phyloP scores from a whole-genome alignment of 1,139 yeast species.

The Saccharomyces pastorianus region DNA sequence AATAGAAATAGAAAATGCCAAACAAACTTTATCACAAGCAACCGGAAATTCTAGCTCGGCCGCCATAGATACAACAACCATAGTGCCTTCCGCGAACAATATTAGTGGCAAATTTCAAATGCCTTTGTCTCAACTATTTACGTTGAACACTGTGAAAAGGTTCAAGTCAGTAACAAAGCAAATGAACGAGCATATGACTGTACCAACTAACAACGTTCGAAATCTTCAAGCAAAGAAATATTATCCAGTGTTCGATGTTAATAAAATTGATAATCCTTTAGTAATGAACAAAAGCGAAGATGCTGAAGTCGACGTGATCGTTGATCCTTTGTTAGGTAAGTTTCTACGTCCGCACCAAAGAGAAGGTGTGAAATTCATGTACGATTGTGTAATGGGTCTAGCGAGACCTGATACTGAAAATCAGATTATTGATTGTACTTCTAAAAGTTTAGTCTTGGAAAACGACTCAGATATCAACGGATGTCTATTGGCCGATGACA shows the following conservation, averaged over 20 bases:
- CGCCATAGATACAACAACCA: not conserved
- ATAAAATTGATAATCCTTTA: slow-evolving; percentile 35
- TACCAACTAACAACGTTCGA: not conserved
- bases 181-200: slow-evolving; percentile 7
- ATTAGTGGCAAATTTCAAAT: slow-evolving; percentile 1
- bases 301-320: slow-evolving; percentile 47
- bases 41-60: not conserved
- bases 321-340: slow-evolving; percentile 57
- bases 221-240: slow-evolving; percentile 9
- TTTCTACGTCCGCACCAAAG: slow-evolving; percentile 72
- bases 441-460: slow-evolving; percentile 14
- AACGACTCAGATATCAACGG: slow-evolving; percentile 48
- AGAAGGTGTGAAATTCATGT: slow-evolving; percentile 74
- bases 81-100: not conserved
- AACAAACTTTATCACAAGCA: not conserved
- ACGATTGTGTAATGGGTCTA: slow-evolving; percentile 72
- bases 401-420: slow-evolving; percentile 29
- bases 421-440: slow-evolving; percentile 13
- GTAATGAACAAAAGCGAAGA: slow-evolving; percentile 38
- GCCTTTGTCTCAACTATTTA: slow-evolving; percentile 13
- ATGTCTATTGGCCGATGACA: slow-evolving; percentile 86
- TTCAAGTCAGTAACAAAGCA: slow-evolving; percentile 15
- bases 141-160: slow-evolving; percentile 10
- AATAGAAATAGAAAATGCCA: slow-evolving; percentile 9
- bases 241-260: slow-evolving; percentile 38